Base-by-base conservation (phyloP, 176 grass and related monocot genomes). In the Carex parvula region DNA sequence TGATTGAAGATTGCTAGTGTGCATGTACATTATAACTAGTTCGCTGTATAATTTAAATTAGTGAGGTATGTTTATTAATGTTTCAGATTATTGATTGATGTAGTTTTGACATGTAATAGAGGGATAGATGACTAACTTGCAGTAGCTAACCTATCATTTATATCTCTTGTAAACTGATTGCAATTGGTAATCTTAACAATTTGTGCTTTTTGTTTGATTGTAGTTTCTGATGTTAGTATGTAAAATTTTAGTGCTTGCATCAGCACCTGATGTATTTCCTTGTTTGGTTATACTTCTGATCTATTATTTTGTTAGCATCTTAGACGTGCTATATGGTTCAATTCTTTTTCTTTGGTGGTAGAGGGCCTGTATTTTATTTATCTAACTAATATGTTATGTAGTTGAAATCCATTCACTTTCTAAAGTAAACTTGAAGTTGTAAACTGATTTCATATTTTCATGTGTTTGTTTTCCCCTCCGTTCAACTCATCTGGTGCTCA, bases 21-120 rank as follows among this genome's bases (percentile, higher is more conserved):
- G 73, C 37, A 64, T 86, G 72, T 86, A 86, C 60, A 86, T 70
- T 86, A 74, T 86, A 67, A 3, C 61, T 86, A 56, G 20, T 15
- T 66, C 70, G 84, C 56, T 44, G 74, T 86, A 66, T 86, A 81
- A 80, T 81, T 81, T 86, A 57, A 66, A 81, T 80, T 86, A 86
- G 84, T 54, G 75, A 86, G 83, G 18, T 60, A 56, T 75, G 73
- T 57, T 78, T 55, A 57, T 86, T 80, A 46, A 64, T 50, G 50
- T 70, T 81, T 24, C 11, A 65, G 24, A 79, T 68, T 79, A 66
- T 61, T 86, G 57, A 32, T 65, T 67, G 33, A 52, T 18, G 12
- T 64, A 78, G 84, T 79, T 86, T 63, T 65, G 56, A 86, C 7
- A 8, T 59, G 35, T 81, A 55, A 65, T 26, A n/a, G 50, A 86